These are phyloP conservation scores for Lactifluus subvellereus DNA, from an alignment of 768 basidiomycete genomes.

Conservation along the genomic window DNA sequence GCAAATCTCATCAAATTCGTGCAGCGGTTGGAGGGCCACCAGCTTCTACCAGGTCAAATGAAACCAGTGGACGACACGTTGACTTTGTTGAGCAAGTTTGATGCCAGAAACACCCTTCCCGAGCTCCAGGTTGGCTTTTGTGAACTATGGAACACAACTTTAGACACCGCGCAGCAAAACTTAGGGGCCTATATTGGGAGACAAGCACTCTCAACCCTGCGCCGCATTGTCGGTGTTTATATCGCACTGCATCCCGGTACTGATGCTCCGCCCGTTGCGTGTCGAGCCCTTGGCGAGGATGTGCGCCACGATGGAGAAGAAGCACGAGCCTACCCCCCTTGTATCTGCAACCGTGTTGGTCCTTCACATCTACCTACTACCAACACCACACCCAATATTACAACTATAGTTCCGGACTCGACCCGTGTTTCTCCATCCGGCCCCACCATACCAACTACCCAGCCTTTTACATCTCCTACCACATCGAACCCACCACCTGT, in stretches of 20 bases:
- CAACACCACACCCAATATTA: too few species aligned
- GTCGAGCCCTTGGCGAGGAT: background rate
- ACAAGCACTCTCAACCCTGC: background rate
- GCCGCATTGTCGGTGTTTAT: background rate
- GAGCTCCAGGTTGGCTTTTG: background rate
- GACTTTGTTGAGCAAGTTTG: background rate
- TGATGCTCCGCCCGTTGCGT: background rate
- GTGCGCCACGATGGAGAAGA: background rate
- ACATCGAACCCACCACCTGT: background rate
- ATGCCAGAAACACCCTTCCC: background rate
- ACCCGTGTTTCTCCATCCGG: background rate
- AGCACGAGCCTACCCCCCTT: background rate
- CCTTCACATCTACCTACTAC: too few species aligned
- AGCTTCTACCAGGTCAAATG: background rate
- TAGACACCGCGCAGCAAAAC: background rate
- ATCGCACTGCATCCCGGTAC: background rate
- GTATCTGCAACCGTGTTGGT: background rate
- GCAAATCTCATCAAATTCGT: background rate
- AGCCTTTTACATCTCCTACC: background rate
- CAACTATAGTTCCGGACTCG: too few species aligned
- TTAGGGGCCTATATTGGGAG: background rate
- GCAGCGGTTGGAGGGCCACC: background rate
- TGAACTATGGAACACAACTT: background rate
- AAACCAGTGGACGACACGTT: background rate
- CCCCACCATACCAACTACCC: background rate